Base-by-base conservation (phyloP, 1,284 basidiomycete genomes). In the Bothia castanella region DNA sequence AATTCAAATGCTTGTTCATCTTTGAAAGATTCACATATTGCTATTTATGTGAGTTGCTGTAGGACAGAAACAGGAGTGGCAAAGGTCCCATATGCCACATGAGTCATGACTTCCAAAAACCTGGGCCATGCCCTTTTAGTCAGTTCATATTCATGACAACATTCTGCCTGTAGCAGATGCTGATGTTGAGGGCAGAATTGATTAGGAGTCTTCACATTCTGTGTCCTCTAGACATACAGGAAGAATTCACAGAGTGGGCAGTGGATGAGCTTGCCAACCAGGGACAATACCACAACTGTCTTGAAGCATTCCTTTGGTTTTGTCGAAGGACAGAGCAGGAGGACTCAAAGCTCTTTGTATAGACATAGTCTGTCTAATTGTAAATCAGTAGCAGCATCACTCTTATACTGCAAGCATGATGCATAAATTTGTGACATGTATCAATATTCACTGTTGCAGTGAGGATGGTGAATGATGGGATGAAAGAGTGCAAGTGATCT, bases 261-360 rank as follows among this genome's bases (percentile, higher is more conserved):
- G 9, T n/a, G 16, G 16, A 31, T 0, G 50, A 49, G 35, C 21
- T 23, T 3, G 21, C 9, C 8, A 34, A 51, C 9, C 5, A 29
- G 7, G 48, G 43, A 1, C 10, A 21, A 13, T 52, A 52, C 17
- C 36, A 52, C 16, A 51, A 49, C 19, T 51, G 35, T 10, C 19
- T 49, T 1, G 50, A 52, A 3, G 42, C 31, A 2, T 53, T 53
- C n/a, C 48, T 53, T 6, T 53, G 51, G 48, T 51, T 45, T 34
- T 51, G 48, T 49, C 25, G 27, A 31, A 29, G 27, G 11, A 29
- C 7, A 11, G 27, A 29, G 27, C 11, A 29, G 11, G 11, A 29
- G 27, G 11, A 29, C 27, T 11, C 27, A 6, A 29, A 29, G 27
- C 11, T 29, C 27, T 29, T 29, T 29, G 11, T 29, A 11, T 11